A percentile compares a stretch with the other conserved stretches of the same genome.
phyloP scores from a whole-genome alignment of 306 rosid species.

The Oemleria cerasiformis region DNA sequence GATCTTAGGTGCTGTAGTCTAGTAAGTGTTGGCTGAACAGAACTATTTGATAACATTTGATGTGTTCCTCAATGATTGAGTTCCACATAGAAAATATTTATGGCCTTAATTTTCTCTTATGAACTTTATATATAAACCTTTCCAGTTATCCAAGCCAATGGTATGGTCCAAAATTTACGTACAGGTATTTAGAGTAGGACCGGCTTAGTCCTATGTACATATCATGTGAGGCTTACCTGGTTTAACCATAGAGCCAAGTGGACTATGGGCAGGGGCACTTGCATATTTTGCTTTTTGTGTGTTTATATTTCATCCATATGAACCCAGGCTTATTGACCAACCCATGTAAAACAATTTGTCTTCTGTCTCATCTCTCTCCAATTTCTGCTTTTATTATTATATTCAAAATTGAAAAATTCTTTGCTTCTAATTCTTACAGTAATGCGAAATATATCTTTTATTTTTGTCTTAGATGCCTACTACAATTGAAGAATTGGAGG shows the following conservation, averaged over 20 bases:
- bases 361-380: not conserved
- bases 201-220: not conserved
- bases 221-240: not conserved
- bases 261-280: not conserved
- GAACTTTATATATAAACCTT: not conserved
- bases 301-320: not conserved
- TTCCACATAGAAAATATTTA: not conserved
- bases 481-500: conserved; percentile 85
- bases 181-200: not conserved
- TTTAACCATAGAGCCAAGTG: not conserved
- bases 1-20: not conserved
- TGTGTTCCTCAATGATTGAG: not conserved
- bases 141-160: not conserved
- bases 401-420: not conserved
- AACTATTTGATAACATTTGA: not conserved
- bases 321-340: not conserved
- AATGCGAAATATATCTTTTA: not conserved
- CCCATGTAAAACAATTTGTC: not conserved
- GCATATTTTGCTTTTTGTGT: not conserved
- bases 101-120: not conserved
- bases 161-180: not conserved
- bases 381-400: not conserved
- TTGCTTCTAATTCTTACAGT: not conserved
- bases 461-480: conserved; percentile 72
- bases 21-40: not conserved